Evolutionary conservation across 2,329 filamentous ascomycete species (phyloP).

Genomic region (Penicillium brasilianum): DNA sequence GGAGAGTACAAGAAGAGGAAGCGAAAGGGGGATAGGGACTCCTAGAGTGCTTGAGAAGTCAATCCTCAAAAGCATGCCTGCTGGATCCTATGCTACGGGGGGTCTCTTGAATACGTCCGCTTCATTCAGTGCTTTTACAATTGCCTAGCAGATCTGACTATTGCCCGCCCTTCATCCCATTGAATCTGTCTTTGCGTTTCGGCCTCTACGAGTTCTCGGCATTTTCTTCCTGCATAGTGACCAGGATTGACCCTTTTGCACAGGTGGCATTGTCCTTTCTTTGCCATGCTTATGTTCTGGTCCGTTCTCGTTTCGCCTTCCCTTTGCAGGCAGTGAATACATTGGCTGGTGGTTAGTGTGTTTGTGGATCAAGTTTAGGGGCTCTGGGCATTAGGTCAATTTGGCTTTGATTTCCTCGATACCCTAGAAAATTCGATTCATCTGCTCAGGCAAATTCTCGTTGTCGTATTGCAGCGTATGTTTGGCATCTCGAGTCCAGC

Average conservation of each 20-base stretch:
- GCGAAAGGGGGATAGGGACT: background rate
- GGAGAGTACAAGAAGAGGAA: background rate
- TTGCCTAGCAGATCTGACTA: background rate
- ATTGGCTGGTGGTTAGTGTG: background rate
- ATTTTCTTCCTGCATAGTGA: conserved; percentile 8
- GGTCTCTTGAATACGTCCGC: background rate
- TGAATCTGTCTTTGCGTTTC: background rate
- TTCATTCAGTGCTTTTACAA: background rate
- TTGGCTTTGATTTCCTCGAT: conserved; percentile 4
- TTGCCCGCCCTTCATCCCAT: background rate
- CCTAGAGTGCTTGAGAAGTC: background rate
- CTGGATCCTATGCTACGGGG: background rate
- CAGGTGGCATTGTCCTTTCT: background rate
- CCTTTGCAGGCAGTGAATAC: background rate
- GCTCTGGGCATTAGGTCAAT: background rate
- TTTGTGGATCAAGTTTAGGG: background rate
- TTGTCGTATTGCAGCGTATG: background rate
- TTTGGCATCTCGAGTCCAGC: conserved; percentile 16
- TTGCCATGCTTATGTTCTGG: background rate
- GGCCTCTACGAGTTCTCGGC: background rate
- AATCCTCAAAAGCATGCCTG: background rate
- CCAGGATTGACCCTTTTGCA: conserved; percentile 5
- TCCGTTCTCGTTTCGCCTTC: background rate
- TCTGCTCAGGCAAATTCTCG: background rate
- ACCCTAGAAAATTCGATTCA: background rate